Base-by-base conservation (phyloP, 177 flowering plant species). In the Vitis hybrid region DNA sequence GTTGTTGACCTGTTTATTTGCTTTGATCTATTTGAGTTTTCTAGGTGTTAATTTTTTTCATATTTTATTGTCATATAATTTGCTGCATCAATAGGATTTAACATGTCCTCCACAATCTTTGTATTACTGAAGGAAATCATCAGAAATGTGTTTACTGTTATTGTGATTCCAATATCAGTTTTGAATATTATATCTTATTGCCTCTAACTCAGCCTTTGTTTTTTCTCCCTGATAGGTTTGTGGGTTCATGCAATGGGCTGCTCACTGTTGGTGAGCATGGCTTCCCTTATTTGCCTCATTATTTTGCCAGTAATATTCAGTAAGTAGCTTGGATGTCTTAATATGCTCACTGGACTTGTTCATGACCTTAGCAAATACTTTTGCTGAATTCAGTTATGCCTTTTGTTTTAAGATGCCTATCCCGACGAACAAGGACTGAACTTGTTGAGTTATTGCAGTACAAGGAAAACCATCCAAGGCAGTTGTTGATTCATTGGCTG, bases 201-300 rank as follows among this genome's bases (percentile, higher is more conserved):
- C 1, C n/a, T 56, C n/a, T 33, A 6, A 21, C 60, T 15, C 21
- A 11, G 29, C 29, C 29, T 53, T 26, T 52, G 60, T 10, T 15
- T 50, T 62, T 13, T 57, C 13, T 68, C 65, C 57, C 14, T 12
- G 15, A 9, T 74, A 96, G 98, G 90, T 51, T 88, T 96, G 56
- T 96, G 99, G 98, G 45, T 26, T 26, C 29, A 79, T 71, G 95
- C 99, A 16, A 75, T 96, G 97, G 98, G 94, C 22, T 96, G 99
- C 79, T 96, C 99, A 15, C 82, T 96, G 58, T 84, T 96, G 90
- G 98, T 96, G 77, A 93, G 99, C 90, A 81, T 94, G 91, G 97
- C 97, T 76, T 96, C 98, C 13, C 90, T 96, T 64, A 78, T 96
- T 75, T 96, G 98, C 83, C 78, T 96, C 72, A 87, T 90, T 71